Evolutionary conservation across 2,329 filamentous ascomycete species (phyloP).

Genomic region (Curvularia hawaiiensis): DNA sequence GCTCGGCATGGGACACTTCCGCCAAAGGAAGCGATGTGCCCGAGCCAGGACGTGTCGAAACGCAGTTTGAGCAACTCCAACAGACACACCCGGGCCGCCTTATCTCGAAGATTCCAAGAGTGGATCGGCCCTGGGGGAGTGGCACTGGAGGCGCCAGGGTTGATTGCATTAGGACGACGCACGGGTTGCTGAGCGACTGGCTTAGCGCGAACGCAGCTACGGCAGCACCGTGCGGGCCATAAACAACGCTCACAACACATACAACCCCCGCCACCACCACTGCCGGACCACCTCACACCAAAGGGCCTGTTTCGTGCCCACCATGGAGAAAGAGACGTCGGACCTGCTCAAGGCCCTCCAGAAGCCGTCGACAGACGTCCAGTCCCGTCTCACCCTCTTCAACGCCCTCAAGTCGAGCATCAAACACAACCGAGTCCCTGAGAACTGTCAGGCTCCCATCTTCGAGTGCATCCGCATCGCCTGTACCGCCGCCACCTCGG

Average conservation of each 20-base stretch:
- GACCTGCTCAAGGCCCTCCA: slow-evolving; percentile 59
- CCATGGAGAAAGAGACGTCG: slow-evolving; percentile 61
- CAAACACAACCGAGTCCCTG: slow-evolving; percentile 90
- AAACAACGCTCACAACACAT: slow-evolving; percentile 22
- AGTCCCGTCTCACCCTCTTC: slow-evolving; percentile 55
- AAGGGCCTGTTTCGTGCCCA: slow-evolving; percentile 37
- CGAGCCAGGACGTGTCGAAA: background rate
- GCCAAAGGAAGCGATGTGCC: background rate
- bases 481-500: slow-evolving; percentile 75
- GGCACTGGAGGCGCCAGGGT: slow-evolving; percentile 11
- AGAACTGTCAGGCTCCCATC: slow-evolving; percentile 70
- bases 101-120: slow-evolving; percentile 12
- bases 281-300: slow-evolving; percentile 24
- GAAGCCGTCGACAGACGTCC: slow-evolving; percentile 67
- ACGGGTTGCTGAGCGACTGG: slow-evolving; percentile 20
- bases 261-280: slow-evolving; percentile 25
- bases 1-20: background rate
- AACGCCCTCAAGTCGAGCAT: slow-evolving; percentile 82
- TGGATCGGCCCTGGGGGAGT: slow-evolving; percentile 15
- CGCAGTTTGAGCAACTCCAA: background rate
- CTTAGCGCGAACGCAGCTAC: slow-evolving; percentile 15
- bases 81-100: background rate
- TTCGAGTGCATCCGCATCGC: slow-evolving; percentile 83
- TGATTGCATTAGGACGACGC: slow-evolving; percentile 15
- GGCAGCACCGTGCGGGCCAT: slow-evolving; percentile 11